Evolutionary conservation across 2,329 filamentous ascomycete species (phyloP).

Genomic region (Calonectria pseudoreteaudii): DNA sequence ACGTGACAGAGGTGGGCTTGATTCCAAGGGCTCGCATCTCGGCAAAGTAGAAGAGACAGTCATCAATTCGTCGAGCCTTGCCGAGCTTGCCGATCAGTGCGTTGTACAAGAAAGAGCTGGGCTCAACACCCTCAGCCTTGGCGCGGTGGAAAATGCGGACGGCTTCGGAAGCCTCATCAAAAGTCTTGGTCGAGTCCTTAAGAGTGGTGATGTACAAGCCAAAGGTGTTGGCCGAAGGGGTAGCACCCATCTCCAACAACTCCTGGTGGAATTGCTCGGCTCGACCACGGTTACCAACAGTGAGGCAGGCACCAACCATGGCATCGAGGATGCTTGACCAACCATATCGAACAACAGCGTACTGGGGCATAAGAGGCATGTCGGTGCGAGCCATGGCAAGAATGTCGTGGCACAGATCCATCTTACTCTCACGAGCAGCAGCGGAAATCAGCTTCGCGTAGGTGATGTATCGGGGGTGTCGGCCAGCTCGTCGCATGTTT

Average conservation of each 20-base stretch:
- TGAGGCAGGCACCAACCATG: conserved; percentile 94
- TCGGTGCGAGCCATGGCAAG: conserved; percentile 90
- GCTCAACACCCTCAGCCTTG: conserved; percentile 92
- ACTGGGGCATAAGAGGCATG: conserved; percentile 86
- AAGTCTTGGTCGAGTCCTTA: conserved; percentile 97
- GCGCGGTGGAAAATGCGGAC: conserved; percentile 97
- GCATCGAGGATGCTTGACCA: conserved; percentile 97
- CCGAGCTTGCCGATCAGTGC: conserved; percentile 98
- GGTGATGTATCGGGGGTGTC: conserved; percentile 94
- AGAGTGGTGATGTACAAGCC: conserved; percentile 99
- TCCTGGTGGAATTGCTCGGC: conserved; percentile 93
- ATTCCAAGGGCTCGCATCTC: conserved; percentile 96
- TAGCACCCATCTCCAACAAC: conserved; percentile 87
- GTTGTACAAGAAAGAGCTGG: conserved; percentile 97
- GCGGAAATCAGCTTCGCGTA: conserved; percentile 95
- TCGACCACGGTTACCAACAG: conserved; percentile 80
- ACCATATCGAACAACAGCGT: conserved; percentile 89
- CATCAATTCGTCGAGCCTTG: conserved; percentile 96
- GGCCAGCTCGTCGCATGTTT: conserved; percentile 92
- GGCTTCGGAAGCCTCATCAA: conserved; percentile 96
- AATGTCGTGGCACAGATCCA: conserved; percentile 86
- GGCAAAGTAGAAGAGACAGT: conserved; percentile 97
- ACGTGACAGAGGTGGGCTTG: conserved; percentile 96
- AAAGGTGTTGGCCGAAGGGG: conserved; percentile 96
- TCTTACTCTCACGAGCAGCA: conserved; percentile 86